A percentile compares a stretch with the other conserved stretches of the same genome.
phyloP scores from a whole-genome alignment of 495 filamentous ascomycete genomes.

The Penicillium argentinense region DNA sequence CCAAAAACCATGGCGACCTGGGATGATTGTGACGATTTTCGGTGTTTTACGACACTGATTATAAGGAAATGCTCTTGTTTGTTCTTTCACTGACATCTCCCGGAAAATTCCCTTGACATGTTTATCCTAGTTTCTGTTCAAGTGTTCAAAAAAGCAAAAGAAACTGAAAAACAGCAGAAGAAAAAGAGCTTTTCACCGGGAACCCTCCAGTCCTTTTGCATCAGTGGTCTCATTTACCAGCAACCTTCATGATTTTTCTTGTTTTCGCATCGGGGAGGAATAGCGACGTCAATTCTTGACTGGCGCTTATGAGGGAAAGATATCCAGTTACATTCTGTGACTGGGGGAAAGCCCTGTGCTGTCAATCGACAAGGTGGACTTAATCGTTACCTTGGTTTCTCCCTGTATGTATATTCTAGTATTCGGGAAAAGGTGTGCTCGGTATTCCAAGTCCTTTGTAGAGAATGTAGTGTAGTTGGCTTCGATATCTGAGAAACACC shows the following conservation, averaged over 20 bases:
- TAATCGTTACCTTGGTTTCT: slow-evolving; percentile 60
- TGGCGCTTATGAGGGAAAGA: slow-evolving; percentile 98
- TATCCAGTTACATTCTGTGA: slow-evolving; percentile 58
- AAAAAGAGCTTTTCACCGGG: slow-evolving; percentile 35
- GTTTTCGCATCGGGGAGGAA: slow-evolving; percentile 42
- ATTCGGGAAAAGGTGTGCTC: slow-evolving; percentile 42
- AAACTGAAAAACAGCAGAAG: slow-evolving; percentile 43
- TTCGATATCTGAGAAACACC: background rate
- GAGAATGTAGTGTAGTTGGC: slow-evolving; percentile 9
- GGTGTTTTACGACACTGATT: too few relatives aligned
- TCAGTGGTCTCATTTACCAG: slow-evolving; percentile 27
- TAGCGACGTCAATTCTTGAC: slow-evolving; percentile 55
- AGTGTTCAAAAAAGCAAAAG: slow-evolving; percentile 33
- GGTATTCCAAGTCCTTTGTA: slow-evolving; percentile 17
- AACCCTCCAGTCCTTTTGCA: slow-evolving; percentile 33
- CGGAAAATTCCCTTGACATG: slow-evolving; percentile 43
- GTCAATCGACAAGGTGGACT: slow-evolving; percentile 60
- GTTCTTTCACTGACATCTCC: slow-evolving; percentile 27
- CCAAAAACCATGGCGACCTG: slow-evolving; percentile 28
- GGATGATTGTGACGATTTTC: slow-evolving; percentile 26
- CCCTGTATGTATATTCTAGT: slow-evolving; percentile 47
- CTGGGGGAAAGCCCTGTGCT: slow-evolving; percentile 96
- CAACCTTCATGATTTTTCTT: slow-evolving; percentile 28
- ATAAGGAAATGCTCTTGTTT: slow-evolving; percentile 27
- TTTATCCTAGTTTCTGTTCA: slow-evolving; percentile 50